Evolutionary conservation across 2,329 filamentous ascomycete genomes (phyloP), one percentile per base, ranked within the genome.

Genomic region (Setomelanomma holmii): DNA sequence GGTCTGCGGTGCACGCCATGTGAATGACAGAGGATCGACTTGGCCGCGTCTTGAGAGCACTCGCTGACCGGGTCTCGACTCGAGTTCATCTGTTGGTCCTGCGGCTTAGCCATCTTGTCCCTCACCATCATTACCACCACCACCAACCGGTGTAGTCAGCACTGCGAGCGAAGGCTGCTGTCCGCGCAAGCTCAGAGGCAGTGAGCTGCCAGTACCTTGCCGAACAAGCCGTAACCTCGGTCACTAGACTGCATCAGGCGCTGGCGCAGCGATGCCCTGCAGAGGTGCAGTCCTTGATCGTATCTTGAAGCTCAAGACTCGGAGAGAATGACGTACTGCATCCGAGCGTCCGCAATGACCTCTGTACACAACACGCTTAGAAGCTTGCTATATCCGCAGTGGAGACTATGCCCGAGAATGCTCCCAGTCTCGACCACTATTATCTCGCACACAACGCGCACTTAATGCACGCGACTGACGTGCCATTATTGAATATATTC

Each of bases 291-390:
- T 49, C 58, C 48, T 61, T 50, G 52, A 60, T 60, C 44, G 40
- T 33, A 50, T 39, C 45, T 52, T 51, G 55, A 35, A 47, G 50
- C 40, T 49, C 16, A 42, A 44, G 10, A 36, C 14, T 36, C 16
- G 34, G 34, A n/a, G 34, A 36, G 34, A 10, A 61, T 71, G 67
- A 72, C 68, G 66, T 72, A 62, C 67, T 65, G 54, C 53, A 53
- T 55, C 50, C 51, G 55, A 51, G 36, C 53, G 55, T 61, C 59
- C 60, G 60, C 49, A 38, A 41, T 22, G 46, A 45, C 47, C 36
- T 40, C 22, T 46, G 17, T 51, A 38, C 40, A 49, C 35, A 20
- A 47, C 51, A 54, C 51, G 55, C 51, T 56, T 55, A 46, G 50
- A 53, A 56, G 48, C 36, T 49, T 53, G 56, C 45, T 43, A 51